phyloP scores from a whole-genome alignment of 768 basidiomycete genomes.

The Lentinus tigrinus region DNA sequence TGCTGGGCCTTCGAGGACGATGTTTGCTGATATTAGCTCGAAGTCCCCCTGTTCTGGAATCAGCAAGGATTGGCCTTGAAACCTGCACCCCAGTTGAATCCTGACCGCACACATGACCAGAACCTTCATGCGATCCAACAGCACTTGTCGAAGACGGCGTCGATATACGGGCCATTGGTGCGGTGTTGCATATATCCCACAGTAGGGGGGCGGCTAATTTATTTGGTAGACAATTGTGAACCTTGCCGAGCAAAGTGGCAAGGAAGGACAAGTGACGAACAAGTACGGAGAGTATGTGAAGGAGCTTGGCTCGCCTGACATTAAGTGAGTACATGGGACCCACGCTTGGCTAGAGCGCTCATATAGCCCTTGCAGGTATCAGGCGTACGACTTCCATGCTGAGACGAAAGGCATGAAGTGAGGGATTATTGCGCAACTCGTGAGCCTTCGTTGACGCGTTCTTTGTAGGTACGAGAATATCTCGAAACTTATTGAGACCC shows the following conservation, averaged over 20 bases:
- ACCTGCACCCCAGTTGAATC: slow-evolving; percentile 76
- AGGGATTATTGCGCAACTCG: slow-evolving; percentile 16
- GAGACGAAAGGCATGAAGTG: slow-evolving; percentile 96
- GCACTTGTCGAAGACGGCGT: slow-evolving; percentile 68
- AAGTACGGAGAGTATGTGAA: slow-evolving; percentile 73
- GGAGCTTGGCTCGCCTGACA: slow-evolving; percentile 53
- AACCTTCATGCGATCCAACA: slow-evolving; percentile 66
- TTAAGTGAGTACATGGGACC: slow-evolving; percentile 42
- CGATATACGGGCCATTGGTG: slow-evolving; percentile 79
- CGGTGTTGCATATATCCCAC: slow-evolving; percentile 21
- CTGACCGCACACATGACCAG: slow-evolving; percentile 72
- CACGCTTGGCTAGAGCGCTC: not conserved
- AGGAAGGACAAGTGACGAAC: slow-evolving; percentile 76
- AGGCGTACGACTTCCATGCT: slow-evolving; percentile 88
- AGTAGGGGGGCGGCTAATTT: not conserved
- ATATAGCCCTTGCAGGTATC: slow-evolving; percentile 46
- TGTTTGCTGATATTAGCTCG: slow-evolving; percentile 1
- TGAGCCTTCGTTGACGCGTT: not conserved
- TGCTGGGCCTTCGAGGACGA: not conserved
- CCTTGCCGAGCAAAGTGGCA: slow-evolving; percentile 88
- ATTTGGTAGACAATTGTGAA: slow-evolving; percentile 71
- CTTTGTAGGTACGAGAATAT: slow-evolving; percentile 82
- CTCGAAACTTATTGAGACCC: slow-evolving; percentile 64
- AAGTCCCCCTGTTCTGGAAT: slow-evolving; percentile 92
- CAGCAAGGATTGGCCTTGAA: slow-evolving; percentile 86